phyloP scores from a whole-genome alignment of 176 grass and related monocot genomes.

The Bonia amplexicaulis region DNA sequence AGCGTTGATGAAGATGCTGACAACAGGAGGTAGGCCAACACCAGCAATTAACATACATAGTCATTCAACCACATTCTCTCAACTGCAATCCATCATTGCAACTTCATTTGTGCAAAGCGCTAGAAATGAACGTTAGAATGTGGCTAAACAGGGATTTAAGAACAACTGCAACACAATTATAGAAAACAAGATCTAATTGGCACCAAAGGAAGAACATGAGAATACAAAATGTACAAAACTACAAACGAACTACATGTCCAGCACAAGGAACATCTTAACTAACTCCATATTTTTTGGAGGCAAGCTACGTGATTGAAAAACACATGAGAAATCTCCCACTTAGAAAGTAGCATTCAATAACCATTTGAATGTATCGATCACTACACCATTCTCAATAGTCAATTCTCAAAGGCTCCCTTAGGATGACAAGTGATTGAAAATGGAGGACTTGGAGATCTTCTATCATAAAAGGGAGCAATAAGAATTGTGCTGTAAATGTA shows the following conservation, averaged over 20 bases:
- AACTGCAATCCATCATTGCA: not conserved
- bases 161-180: not conserved
- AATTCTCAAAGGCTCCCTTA: constrained; percentile 10
- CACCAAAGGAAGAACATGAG: not conserved
- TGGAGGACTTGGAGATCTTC: not conserved
- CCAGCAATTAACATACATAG: constrained; percentile 29
- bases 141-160: not conserved
- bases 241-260: not conserved
- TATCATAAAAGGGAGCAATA: not conserved
- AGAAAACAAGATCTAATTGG: not conserved
- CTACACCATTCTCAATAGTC: too few species aligned
- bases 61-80: not conserved
- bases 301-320: not conserved
- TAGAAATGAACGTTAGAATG: not conserved
- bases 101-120: not conserved
- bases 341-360: not conserved
- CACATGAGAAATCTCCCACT: not conserved
- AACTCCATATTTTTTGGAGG: not conserved
- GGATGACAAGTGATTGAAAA: not conserved
- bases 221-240: not conserved
- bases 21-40: constrained; percentile 70
- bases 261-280: not conserved
- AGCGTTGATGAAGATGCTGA: constrained; percentile 74
- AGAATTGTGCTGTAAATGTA: not conserved
- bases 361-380: not conserved